phyloP scores from a whole-genome alignment of 768 basidiomycete genomes.

The Tricholomella constricta region DNA sequence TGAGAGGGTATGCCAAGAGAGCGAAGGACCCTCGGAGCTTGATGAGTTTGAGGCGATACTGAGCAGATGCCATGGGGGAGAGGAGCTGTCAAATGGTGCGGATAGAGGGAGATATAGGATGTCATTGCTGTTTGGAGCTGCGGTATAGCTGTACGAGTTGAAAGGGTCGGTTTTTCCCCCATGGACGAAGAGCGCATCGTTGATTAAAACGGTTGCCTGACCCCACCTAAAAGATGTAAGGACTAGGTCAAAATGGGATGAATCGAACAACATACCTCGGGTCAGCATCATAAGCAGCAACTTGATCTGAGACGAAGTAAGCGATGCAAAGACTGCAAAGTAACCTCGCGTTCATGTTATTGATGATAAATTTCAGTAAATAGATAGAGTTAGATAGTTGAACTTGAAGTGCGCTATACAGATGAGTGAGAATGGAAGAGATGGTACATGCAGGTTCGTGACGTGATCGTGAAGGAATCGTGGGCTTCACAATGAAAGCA shows the following conservation, averaged over 20 bases:
- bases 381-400: constrained; percentile 16
- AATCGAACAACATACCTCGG: constrained; percentile 23
- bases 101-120: constrained; percentile 69
- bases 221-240: constrained; percentile 67
- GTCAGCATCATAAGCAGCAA: constrained; percentile 23
- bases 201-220: constrained; percentile 63
- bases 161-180: constrained; percentile 80
- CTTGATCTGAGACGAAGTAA: constrained; percentile 14
- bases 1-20: constrained; percentile 83
- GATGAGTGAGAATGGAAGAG: not conserved
- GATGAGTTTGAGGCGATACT: constrained; percentile 45
- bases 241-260: not conserved
- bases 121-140: constrained; percentile 74
- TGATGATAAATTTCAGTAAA: constrained; percentile 1
- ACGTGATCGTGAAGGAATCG: constrained; percentile 15
- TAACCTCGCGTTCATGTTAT: constrained; percentile 10
- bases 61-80: constrained; percentile 71
- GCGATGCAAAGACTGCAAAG: constrained; percentile 19
- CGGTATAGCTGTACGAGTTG: constrained; percentile 70
- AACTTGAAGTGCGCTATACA: not conserved
- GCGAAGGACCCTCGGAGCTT: constrained; percentile 54
- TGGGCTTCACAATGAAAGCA: constrained; percentile 5
- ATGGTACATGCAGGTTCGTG: constrained; percentile 21
- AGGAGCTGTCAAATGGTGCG: constrained; percentile 54
- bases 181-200: constrained; percentile 66